Evolutionary conservation across 78 protist genomes (phyloP).

Genomic region (Dictyostelium citrinum): DNA sequence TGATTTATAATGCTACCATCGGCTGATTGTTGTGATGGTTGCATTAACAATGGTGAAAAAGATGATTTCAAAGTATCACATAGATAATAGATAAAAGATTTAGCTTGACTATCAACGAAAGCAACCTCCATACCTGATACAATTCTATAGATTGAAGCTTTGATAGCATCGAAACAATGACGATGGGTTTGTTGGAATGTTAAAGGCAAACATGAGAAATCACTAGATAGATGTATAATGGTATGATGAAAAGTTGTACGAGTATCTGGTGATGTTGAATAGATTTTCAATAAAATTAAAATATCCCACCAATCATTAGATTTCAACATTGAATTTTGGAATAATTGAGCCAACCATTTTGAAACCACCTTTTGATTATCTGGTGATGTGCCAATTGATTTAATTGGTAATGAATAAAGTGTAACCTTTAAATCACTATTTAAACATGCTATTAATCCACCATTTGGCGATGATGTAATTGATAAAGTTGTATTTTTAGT

Average conservation of each 20-base stretch:
- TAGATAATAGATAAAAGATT: slow-evolving; percentile 32
- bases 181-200: background rate
- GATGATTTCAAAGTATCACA: slow-evolving; percentile 49
- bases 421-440: background rate
- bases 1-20: background rate
- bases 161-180: slow-evolving; percentile 17
- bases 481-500: background rate
- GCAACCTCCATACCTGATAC: slow-evolving; percentile 60
- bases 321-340: slow-evolving; percentile 39
- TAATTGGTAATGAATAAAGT: slow-evolving; percentile 10
- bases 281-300: slow-evolving; percentile 17
- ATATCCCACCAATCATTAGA: slow-evolving; percentile 73
- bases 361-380: slow-evolving; percentile 1
- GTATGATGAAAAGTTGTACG: slow-evolving; percentile 26
- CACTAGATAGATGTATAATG: background rate
- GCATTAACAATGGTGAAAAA: background rate
- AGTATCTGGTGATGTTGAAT: background rate
- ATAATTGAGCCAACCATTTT: slow-evolving; percentile 25
- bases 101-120: slow-evolving; percentile 48
- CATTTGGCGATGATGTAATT: slow-evolving; percentile 62
- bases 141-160: slow-evolving; percentile 47
- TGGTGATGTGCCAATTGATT: background rate
- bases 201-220: background rate
- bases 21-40: background rate
- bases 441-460: slow-evolving; percentile 29